Base-by-base conservation (phyloP, 306 rosid species). In the Ochetophila trinervis region DNA sequence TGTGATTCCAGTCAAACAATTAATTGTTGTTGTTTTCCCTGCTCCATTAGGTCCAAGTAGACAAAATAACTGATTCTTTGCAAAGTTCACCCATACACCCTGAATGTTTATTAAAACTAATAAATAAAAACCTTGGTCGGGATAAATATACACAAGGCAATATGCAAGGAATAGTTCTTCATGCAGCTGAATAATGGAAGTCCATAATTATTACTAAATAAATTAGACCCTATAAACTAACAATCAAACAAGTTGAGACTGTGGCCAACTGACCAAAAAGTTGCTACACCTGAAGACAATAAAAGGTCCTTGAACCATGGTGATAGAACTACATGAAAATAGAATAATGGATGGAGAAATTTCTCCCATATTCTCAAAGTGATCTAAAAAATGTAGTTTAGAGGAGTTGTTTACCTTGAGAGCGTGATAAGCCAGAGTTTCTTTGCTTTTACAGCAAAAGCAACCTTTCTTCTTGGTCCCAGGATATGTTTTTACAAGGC, bases 11-110 rank as follows among this genome's bases (percentile, higher is more conserved):
- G 95, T 87, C 87, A 92, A 79, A 79, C 98, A 92, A 70, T 52
- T 89, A 68, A 92, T 92, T 57, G 71, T 66, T n/a, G 98, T 87
- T 40, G 98, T 89, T 78, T 92, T 92, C 63, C 98, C 98, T 37
- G 98, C 98, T 63, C 98, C 96, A 18, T 88, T 89, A 34, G 98
- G 91, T 65, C 98, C 98, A 53, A 92, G 86, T 47, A 92, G 88
- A 82, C 98, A 92, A 78, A 85, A 89, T 50, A 92, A 79, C 76
- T 89, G 96, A 84, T 85, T 89, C 79, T 83, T 89, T 32, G 79
- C 82, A 57, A 92, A 77, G 75, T 82, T 92, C 82, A 92, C 79
- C 96, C 95, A 89, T 53, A 92, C 52, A n/a, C 87, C 96, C 98
- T 92, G 93, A 76, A 77, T 64, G 30, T 52, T 63, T 69, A 72